Evolutionary conservation across 2,329 filamentous ascomycete genomes (phyloP), one percentile per base, ranked within the genome.

Genomic region (Pseudocercospora eumusae): DNA sequence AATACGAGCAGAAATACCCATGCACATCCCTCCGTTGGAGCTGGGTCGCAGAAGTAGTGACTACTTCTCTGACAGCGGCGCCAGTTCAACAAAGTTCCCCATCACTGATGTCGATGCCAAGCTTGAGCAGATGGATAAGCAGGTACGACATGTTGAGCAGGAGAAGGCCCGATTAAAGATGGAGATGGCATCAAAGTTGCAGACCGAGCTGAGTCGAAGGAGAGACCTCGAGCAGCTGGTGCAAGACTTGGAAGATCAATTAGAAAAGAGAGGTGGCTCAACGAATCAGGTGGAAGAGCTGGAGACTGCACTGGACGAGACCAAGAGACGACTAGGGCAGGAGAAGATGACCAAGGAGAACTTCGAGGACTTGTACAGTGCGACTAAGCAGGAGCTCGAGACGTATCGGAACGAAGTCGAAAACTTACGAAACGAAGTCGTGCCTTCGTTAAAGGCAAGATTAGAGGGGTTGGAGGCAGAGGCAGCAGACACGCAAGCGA

Each of bases 41-140:
- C 76, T 81, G n/a, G 73, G 83, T 27, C 89, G 90, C 74, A 86
- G 93, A 64, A 96, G 91, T 9, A 98, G 95, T 78, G 95, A 99
- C 78, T 98, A 99, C 79, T 99, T 95, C 75, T 99, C 95, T 2
- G 95, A 99, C 75, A 96, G 93, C 5, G 95, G 95, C 31, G 89
- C 91, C 61, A 93, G 92, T 75, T 93, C 92, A 0, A 84, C 91
- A 57, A 90, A 92, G 71, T 89, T 88, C 71, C 88, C 89, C 1
- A 80, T 84, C 64, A 88, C 91, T 52, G 81, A 84, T 63, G 78
- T 77, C 13, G 82, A 84, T 50, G 78, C 77, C 31, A 85, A 82
- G 68, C 70, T 83, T 3, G 86, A 88, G 71, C 91, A 97, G 74
- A 80, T 97, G 33, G 91, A 96, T 64, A 91, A 87, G 75, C 83